Evolutionary conservation across 176 grass and related monocot genomes (phyloP), one percentile per base, ranked within the genome.

Genomic region (Neostapfia colusana): DNA sequence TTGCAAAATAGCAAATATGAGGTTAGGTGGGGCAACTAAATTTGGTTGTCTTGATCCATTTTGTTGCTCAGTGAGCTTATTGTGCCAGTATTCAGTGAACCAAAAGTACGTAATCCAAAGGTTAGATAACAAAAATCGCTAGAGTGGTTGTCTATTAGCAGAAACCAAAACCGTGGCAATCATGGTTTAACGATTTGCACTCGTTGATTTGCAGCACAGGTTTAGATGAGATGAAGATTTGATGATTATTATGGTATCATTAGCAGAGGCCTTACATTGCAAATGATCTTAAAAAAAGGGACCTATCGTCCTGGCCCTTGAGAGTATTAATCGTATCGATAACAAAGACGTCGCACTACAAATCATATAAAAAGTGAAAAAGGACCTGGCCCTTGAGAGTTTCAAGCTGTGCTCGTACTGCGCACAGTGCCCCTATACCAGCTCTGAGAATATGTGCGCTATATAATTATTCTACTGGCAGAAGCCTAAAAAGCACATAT

Each of bases 1-100:
- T 70, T 71, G 57, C 65, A 13, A 20, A 76, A 81, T 65, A 42
- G 27, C 65, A 59, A 58, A 11, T 63, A 79, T 67, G 43, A 28
- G 71, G 46, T 44, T 80, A 38, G 39, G 54, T 76, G 56, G 65
- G 44, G 70, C 79, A 31, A 64, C 26, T 45, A 38, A 57, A 4
- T 63, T 80, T 38, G 42, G 57, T 46, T 39, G 34, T 76, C 46
- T 23, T 57, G 57, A 26, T 10, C 56, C 26, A 10, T 18, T 59
- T 42, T 56, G 16, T 26, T 79, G 7, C 26, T 44, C 2, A 16
- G 3, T 12, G 10, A 35, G 27, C 16, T 63, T 20, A 24, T 63
- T 75, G 26, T 70, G 16, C 42, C 16, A 21, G 12, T 69, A 5
- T 55, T 55, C 74, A n/a, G 20, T 54, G 6, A 67, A 60, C 20